phyloP scores from a whole-genome alignment of 768 basidiomycete species.

The Termitomyces heimii region DNA sequence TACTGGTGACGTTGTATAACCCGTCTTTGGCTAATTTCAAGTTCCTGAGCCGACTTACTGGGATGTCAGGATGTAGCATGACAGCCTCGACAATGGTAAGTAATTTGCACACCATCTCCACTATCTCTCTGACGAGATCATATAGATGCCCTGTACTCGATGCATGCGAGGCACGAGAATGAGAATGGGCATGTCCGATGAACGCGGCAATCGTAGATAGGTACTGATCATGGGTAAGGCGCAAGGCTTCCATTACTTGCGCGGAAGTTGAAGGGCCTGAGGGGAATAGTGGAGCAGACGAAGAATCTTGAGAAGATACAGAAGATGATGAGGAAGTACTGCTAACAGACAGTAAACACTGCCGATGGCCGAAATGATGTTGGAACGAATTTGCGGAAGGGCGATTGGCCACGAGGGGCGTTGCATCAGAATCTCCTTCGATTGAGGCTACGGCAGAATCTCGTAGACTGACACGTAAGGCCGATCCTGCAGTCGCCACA shows the following conservation, averaged over 20 bases:
- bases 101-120: conserved; percentile 89
- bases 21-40: conserved; percentile 72
- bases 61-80: conserved; percentile 67
- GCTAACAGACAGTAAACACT: conserved; percentile 49
- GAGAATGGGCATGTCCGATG: conserved; percentile 94
- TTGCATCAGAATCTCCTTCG: conserved; percentile 31
- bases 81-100: conserved; percentile 90
- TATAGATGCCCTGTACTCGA: conserved; percentile 92
- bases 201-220: conserved; percentile 95
- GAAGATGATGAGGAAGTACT: conserved; percentile 65
- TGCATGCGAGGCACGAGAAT: conserved; percentile 85
- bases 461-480: conserved; percentile 42
- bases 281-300: conserved; percentile 55
- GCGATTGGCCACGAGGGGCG: conserved; percentile 29
- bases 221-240: conserved; percentile 84
- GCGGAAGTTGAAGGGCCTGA: conserved; percentile 62
- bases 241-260: conserved; percentile 71
- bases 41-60: conserved; percentile 52
- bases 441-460: conserved; percentile 15
- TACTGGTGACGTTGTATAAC: conserved; percentile 78
- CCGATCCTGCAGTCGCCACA: conserved; percentile 22
- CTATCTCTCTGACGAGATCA: conserved; percentile 90
- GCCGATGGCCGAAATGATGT: conserved; percentile 36
- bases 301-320: conserved; percentile 58
- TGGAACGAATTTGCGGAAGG: conserved; percentile 13